Percentiles rank a stretch among this genome's conserved stretches.
These are phyloP conservation scores for Macrocybe gigantea DNA, from an alignment of 768 basidiomycete species.

Conservation along the genomic window DNA sequence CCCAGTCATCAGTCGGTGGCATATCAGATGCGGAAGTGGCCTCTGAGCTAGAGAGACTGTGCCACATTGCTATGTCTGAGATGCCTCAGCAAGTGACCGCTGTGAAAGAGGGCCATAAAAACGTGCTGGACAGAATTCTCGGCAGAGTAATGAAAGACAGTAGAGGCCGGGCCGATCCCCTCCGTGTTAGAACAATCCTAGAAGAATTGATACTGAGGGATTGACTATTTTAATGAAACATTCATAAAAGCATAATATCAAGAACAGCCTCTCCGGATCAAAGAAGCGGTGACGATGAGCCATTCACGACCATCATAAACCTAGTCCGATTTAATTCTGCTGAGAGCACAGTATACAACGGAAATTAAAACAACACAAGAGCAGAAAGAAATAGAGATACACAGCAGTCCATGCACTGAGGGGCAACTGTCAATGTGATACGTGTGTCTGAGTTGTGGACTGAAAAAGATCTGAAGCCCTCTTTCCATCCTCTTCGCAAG, in stretches of 20 bases:
- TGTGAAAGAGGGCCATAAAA: conserved; percentile 62
- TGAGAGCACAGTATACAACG: not conserved
- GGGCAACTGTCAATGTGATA: too few species aligned
- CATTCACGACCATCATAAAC: not conserved
- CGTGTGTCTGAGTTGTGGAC: too few species aligned
- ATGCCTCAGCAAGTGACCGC: conserved; percentile 65
- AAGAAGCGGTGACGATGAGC: too few species aligned
- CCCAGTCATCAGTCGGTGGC: conserved; percentile 8
- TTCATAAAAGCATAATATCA: not conserved
- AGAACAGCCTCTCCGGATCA: not conserved
- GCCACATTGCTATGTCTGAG: conserved; percentile 55
- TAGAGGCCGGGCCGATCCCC: conserved; percentile 74
- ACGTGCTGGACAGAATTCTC: conserved; percentile 75
- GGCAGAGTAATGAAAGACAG: conserved; percentile 84
- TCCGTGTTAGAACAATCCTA: conserved; percentile 44
- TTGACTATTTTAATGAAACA: conserved; percentile 1
- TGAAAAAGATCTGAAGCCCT: too few species aligned
- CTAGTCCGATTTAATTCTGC: not conserved
- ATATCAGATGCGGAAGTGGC: conserved; percentile 9
- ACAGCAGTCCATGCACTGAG: too few species aligned
- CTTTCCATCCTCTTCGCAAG: too few species aligned
- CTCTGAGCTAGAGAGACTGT: conserved; percentile 45
- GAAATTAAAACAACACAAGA: not conserved
- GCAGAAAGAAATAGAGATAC: not conserved
- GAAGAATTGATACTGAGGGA: conserved; percentile 32